Conservation (phyloP, 208 protist species). For the Acanthamoeba culbertsoni region DNA sequence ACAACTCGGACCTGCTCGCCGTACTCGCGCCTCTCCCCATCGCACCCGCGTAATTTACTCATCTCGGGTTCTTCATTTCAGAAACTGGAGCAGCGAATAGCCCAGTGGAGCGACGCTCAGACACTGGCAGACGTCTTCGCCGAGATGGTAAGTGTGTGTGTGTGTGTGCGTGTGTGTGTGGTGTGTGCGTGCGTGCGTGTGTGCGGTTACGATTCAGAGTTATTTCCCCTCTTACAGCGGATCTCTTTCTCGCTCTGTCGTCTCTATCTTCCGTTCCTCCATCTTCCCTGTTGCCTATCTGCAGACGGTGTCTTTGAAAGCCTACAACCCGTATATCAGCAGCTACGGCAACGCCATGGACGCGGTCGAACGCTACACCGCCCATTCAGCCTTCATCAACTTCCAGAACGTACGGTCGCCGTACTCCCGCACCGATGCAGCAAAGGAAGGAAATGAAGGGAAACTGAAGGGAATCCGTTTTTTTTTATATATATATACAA, state of each 20-base stretch:
- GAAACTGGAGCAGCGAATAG: constrained; percentile 5
- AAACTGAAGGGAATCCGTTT: no score
- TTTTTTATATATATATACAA: no score
- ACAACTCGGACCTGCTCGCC: not conserved
- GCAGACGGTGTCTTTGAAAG: constrained; percentile 6
- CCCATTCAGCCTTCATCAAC: not conserved
- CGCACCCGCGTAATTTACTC: not conserved
- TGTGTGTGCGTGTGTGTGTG: not conserved
- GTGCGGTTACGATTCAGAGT: no score
- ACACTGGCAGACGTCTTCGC: not conserved
- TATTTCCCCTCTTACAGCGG: no score
- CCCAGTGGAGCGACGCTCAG: not conserved
- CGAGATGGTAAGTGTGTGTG: not conserved
- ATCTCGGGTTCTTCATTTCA: not conserved
- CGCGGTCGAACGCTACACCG: not conserved
- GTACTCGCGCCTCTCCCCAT: not conserved
- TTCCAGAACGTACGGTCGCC: not conserved
- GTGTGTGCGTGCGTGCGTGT: no score
- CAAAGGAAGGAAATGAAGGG: no score
- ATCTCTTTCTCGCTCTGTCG: no score
- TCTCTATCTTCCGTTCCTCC: no score
- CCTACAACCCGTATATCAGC: constrained; percentile 18
- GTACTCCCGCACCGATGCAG: not conserved
- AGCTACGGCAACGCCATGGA: constrained; percentile 43
- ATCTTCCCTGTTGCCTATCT: no score